Evolutionary conservation across 108 stramenopile species (phyloP), one percentile per base, ranked within the genome.

Genomic region (Cyclotella distinguenda): DNA sequence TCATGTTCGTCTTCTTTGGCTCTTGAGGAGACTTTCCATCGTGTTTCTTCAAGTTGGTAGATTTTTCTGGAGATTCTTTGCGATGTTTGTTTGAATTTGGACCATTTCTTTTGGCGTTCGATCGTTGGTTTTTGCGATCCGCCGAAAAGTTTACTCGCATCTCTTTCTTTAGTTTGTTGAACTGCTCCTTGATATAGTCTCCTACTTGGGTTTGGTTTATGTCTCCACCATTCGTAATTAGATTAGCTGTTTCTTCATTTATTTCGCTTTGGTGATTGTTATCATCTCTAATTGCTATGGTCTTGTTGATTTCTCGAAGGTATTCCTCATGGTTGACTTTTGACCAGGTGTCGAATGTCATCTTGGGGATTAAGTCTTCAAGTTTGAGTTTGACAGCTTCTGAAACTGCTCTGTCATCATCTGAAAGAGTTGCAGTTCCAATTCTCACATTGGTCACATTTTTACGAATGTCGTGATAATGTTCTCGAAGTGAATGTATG

Each of bases 91-190:
- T 26, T 5, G 51, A 31, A 27, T 28, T 52, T 52, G 2, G 51
- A 52, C 51, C 49, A 26, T 4, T 26, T 6, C 13, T 50, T 50
- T 9, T 26, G 49, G 49, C 25, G 49, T 23, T 4, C 4, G 49
- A 50, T 27, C 23, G 26, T 27, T 50, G 49, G 49, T 4, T 50
- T 50, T 50, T 50, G 21, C 26, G 23, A 26, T 13, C 49, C 25
- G 23, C 49, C 49, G 25, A 50, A 50, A 6, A 50, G 6, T 50
- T 50, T 50, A 6, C 23, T 50, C 49, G 49, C 49, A 12, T 4
- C 5, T 23, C 51, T 6, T 31, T 52, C 4, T 52, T 52, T 8
- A 31, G 2, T 2, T 11, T 31, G 26, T 31, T 38, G 8, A 38
- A 10, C 11, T 10, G 11, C 36, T 38, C 27, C 16, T 52, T 52